Evolutionary conservation across 768 basidiomycete species (phyloP).

Genomic region (Lactarius tabidus): DNA sequence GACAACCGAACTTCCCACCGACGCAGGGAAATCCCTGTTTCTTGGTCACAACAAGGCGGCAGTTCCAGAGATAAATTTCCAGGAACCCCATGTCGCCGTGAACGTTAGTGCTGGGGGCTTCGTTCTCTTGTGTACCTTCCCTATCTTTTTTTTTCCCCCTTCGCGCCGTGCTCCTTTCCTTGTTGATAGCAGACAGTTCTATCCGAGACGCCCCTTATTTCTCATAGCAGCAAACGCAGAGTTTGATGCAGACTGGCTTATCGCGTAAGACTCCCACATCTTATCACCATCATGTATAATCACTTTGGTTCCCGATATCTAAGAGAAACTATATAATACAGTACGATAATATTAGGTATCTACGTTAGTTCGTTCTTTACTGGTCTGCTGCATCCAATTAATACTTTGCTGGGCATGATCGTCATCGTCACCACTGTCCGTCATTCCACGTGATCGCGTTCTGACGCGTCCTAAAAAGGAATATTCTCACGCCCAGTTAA

Average conservation of each 20-base stretch:
- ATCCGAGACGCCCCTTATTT: background rate
- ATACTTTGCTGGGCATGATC: background rate
- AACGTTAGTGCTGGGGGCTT: background rate
- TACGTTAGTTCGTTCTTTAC: slow-evolving; percentile 7
- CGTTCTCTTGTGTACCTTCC: background rate
- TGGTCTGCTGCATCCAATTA: slow-evolving; percentile 2
- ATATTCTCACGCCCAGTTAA: slow-evolving; percentile 25
- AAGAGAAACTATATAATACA: background rate
- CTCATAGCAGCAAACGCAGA: background rate
- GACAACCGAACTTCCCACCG: slow-evolving; percentile 8
- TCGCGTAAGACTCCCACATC: background rate
- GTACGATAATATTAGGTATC: slow-evolving; percentile 3
- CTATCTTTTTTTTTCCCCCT: background rate
- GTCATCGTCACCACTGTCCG: background rate
- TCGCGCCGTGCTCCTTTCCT: background rate
- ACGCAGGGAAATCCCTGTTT: slow-evolving; percentile 18
- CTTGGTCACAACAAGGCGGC: slow-evolving; percentile 15
- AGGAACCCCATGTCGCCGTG: background rate
- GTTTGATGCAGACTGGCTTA: background rate
- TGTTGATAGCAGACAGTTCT: background rate
- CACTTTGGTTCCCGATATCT: slow-evolving; percentile 1
- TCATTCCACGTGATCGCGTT: slow-evolving; percentile 26
- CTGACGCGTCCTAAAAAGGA: slow-evolving; percentile 27
- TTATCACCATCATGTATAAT: slow-evolving; percentile 4
- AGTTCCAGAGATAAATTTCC: slow-evolving; percentile 3